Conservation (phyloP, 2,329 filamentous ascomycete genomes). For the Talaromyces sp. region DNA sequence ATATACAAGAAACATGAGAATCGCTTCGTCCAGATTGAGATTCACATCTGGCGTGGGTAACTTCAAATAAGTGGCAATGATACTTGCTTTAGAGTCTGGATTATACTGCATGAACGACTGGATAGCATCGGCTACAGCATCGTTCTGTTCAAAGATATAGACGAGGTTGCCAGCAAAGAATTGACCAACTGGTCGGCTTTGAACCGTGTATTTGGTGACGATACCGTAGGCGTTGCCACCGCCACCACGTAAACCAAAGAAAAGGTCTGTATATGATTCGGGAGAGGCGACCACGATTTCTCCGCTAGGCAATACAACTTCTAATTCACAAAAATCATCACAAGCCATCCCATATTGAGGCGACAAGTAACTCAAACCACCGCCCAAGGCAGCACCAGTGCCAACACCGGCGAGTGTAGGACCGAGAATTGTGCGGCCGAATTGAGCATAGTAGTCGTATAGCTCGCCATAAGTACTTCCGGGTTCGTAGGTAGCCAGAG, state of each 20-base stretch:
- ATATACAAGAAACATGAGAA: conserved; percentile 36
- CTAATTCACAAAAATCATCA: conserved; percentile 9
- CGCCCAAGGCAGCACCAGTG: conserved; percentile 15
- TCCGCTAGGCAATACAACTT: conserved; percentile 9
- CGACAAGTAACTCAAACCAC: conserved; percentile 12
- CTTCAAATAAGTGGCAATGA: conserved; percentile 35
- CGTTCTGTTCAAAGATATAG: conserved; percentile 27
- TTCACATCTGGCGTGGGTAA: conserved; percentile 26
- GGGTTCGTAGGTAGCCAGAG: conserved; percentile 9
- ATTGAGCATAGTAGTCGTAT: conserved; percentile 12
- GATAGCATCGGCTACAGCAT: conserved; percentile 28
- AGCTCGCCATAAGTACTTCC: conserved; percentile 13
- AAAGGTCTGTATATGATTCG: conserved; percentile 11
- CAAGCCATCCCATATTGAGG: conserved; percentile 15
- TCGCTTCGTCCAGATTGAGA: conserved; percentile 31
- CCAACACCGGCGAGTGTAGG: conserved; percentile 14
- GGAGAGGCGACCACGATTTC: conserved; percentile 11
- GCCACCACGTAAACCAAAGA: conserved; percentile 10
- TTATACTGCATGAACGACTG: conserved; percentile 32
- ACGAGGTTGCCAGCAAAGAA: conserved; percentile 30
- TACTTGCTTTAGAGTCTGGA: conserved; percentile 32
- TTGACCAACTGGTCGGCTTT: conserved; percentile 25
- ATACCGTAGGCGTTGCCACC: conserved; percentile 19
- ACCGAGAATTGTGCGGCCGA: conserved; percentile 10
- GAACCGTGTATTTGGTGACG: conserved; percentile 26